A percentile compares a stretch with the other conserved stretches of the same genome.
Conservation (phyloP, 495 filamentous ascomycete species). For the Trichoderma parareesei region DNA sequence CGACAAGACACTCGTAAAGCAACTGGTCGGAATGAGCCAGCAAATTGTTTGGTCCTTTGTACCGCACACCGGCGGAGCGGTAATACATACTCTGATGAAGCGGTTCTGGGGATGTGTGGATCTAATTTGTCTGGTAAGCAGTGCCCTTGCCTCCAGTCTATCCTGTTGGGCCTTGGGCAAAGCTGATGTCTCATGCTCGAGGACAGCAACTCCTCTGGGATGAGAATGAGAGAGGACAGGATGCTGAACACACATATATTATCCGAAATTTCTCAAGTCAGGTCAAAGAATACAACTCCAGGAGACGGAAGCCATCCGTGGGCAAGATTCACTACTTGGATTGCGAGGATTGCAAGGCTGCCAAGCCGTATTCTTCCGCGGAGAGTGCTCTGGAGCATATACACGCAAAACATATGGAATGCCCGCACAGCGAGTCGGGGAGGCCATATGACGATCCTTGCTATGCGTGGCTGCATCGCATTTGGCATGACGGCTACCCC, state of each 20-base stretch:
- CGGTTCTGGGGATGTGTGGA: not conserved
- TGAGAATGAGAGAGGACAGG: not conserved
- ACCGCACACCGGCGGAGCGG: not conserved
- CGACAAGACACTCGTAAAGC: not conserved
- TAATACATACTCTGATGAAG: not conserved
- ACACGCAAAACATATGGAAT: conserved; percentile 9
- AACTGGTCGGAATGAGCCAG: not conserved
- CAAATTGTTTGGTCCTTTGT: not conserved
- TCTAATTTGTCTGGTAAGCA: not conserved
- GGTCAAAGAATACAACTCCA: not conserved
- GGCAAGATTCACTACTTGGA: not conserved
- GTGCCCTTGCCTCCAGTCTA: not conserved
- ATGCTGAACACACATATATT: not conserved
- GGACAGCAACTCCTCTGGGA: conserved; percentile 7
- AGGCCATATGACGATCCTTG: conserved; percentile 11
- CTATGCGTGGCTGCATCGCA: conserved; percentile 12
- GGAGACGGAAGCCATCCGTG: not conserved
- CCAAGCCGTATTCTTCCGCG: not conserved
- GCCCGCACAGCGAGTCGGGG: not conserved
- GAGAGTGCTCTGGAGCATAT: not conserved
- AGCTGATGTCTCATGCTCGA: not conserved
- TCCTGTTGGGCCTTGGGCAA: not conserved
- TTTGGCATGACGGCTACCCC: not conserved
- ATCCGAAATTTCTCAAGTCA: not conserved
- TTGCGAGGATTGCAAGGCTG: not conserved